Percentiles rank a stretch among this genome's conserved stretches.
phyloP scores from a whole-genome alignment of 306 rosid genomes.

The Glycine soja region DNA sequence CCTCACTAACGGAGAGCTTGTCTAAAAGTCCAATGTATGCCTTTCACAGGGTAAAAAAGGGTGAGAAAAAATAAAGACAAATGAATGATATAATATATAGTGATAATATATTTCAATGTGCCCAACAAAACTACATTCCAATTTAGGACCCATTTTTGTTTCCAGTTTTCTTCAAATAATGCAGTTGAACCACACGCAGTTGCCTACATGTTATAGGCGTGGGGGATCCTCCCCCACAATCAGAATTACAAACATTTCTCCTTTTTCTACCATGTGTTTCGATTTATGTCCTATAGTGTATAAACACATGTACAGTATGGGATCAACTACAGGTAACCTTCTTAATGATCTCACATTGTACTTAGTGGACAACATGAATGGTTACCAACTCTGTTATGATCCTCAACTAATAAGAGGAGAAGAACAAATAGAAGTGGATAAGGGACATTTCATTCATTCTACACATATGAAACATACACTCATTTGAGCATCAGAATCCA shows the following conservation, averaged over 20 bases:
- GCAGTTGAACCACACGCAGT: not conserved
- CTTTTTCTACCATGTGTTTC: not conserved
- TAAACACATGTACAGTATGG: not conserved
- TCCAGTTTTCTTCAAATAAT: not conserved
- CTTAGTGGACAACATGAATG: no score
- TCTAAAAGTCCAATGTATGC: slow-evolving; percentile 6
- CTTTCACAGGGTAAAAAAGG: not conserved
- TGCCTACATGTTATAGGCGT: not conserved
- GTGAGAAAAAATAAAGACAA: not conserved
- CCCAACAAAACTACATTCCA: not conserved
- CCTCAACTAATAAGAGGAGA: no score
- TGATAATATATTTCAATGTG: not conserved
- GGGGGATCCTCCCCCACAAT: not conserved
- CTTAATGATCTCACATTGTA: no score
- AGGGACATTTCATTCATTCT: no score
- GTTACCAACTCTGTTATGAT: no score
- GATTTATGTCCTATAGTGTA: not conserved
- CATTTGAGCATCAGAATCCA: no score
- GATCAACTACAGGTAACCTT: no score
- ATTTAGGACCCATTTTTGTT: not conserved
- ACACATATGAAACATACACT: no score
- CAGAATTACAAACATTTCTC: no score
- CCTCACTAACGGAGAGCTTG: not conserved
- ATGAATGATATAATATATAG: no score
- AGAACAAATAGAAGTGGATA: no score